Base-by-base conservation (phyloP, 1,139 yeast genomes). In the Saccharomycopsis hybrid region DNA sequence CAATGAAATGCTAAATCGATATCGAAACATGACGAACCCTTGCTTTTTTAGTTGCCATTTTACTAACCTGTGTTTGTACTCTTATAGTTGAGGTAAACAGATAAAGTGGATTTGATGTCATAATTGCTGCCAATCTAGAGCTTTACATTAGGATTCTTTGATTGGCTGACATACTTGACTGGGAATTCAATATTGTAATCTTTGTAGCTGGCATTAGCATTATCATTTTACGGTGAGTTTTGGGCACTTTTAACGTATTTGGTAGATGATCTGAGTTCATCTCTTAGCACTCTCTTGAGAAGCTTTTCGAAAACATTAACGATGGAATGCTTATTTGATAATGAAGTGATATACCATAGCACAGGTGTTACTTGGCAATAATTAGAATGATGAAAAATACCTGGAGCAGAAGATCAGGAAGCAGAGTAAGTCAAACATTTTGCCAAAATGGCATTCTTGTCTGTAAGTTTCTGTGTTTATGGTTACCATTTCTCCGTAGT, bases 61-160 rank as follows among this genome's bases (percentile, higher is more conserved):
- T 35, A 43, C 9, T 44, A 4, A 9, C 32, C 44, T 37, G 60
- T 51, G 36, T 59, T 53, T 11, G 53, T 50, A 13, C 59, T 58
- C n/a, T 69, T 53, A 48, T 65, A 54, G 46, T 68, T 60, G 46
- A 67, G 65, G 58, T 74, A 76, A 1, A 72, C 62, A 2, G 70
- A 67, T 24, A 74, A 52, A 3, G 80, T 74, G 55, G 76, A 66
- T 36, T 81, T 59, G 1, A 80, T 80, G 52, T 77, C 82, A 57
- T 70, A 74, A n/a, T 55, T 40, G 7, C 32, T 24, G 8, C 41
- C 47, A 2, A 41, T 32, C n/a, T 53, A 51, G 8, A 52, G 27
- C 5, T 18, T 45, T 25, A 46, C 40, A 5, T 36, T 46, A 18
- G 18, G 18, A 8, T 31, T 42, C 25, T 35, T 3, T 33, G 9